Percentiles rank a stretch among this genome's conserved stretches.
These are phyloP conservation scores for Thermothelomyces thermophilus DNA, from an alignment of 2,329 filamentous ascomycete genomes.

Conservation along the genomic window DNA sequence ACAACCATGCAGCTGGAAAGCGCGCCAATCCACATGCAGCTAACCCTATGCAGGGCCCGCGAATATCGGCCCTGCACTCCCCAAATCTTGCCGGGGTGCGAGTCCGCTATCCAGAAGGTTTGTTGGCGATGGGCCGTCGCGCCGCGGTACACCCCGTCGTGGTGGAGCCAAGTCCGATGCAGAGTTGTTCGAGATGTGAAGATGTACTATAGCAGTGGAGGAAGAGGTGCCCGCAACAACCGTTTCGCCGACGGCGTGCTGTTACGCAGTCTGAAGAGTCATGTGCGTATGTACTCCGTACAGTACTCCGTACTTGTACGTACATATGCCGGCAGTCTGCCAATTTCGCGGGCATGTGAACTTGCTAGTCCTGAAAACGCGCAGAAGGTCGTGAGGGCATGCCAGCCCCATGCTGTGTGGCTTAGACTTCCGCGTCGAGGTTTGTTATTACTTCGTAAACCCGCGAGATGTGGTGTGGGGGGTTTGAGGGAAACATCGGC, in stretches of 20 bases:
- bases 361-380: too few species aligned
- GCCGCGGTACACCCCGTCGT: too few species aligned
- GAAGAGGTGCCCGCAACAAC: conserved; percentile 9
- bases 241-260: conserved; percentile 13
- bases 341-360: too few species aligned
- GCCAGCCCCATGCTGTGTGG: too few species aligned
- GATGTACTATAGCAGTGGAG: conserved; percentile 12
- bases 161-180: conserved; percentile 16
- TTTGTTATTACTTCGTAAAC: too few species aligned
- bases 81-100: conserved; percentile 12
- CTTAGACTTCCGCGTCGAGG: too few species aligned
- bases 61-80: conserved; percentile 20
- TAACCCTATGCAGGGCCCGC: conserved; percentile 12
- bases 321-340: too few species aligned
- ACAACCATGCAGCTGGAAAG: conserved; percentile 1
- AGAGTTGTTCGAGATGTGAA: conserved; percentile 10
- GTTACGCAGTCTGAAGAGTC: too few species aligned
- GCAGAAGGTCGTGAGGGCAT: too few species aligned
- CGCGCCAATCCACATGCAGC: conserved; percentile 4
- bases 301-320: too few species aligned
- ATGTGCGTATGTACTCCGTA: not conserved
- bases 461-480: too few species aligned
- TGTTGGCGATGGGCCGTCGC: conserved; percentile 11
- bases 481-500: too few species aligned
- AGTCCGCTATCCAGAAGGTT: conserved; percentile 11